Percentiles rank a stretch among this genome's conserved stretches.
phyloP scores from a whole-genome alignment of 192 early-diverging fungal species.

The Gigaspora rosea region DNA sequence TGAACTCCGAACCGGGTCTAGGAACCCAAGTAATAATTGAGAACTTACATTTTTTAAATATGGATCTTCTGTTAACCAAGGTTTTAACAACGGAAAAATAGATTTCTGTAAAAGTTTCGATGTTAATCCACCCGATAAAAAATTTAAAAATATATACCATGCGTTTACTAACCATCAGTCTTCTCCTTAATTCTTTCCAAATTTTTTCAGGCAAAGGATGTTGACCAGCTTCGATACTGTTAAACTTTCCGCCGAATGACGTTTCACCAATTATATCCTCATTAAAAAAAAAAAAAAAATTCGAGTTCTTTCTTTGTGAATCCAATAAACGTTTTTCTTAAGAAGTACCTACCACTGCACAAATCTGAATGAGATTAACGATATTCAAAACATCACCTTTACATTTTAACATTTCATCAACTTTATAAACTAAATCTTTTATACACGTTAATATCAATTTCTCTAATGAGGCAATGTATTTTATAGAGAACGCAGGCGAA shows the following conservation, averaged over 20 bases:
- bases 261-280: constrained; percentile 57
- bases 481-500: constrained; percentile 56
- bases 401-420: constrained; percentile 35
- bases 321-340: background rate
- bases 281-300: background rate
- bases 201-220: constrained; percentile 48
- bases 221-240: constrained; percentile 47
- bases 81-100: constrained; percentile 15
- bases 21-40: no score
- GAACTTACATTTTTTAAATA: constrained; percentile 13
- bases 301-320: background rate
- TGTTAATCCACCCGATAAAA: background rate
- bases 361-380: constrained; percentile 5
- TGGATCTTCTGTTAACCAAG: background rate
- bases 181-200: constrained; percentile 21
- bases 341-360: background rate
- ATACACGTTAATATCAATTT: constrained; percentile 39
- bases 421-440: constrained; percentile 36
- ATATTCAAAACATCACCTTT: background rate
- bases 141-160: background rate
- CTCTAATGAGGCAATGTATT: constrained; percentile 52
- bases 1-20: no score
- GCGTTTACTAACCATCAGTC: background rate
- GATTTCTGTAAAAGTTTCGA: background rate
- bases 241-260: constrained; percentile 51